Conservation (phyloP, 148 eudicot genomes). For the Polygonum aviculare region DNA sequence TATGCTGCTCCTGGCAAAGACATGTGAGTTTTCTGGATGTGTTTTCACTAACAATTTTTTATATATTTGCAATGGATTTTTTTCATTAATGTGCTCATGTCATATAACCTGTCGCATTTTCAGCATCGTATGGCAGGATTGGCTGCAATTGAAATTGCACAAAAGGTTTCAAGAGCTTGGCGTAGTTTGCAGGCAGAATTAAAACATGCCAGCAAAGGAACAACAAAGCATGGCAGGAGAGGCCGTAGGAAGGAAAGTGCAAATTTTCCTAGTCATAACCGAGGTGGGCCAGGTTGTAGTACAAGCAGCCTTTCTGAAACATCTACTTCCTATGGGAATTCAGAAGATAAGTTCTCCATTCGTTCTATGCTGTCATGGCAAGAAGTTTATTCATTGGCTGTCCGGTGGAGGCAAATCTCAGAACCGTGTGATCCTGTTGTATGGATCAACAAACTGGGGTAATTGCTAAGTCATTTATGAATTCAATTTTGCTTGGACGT, state of each 20-base stretch:
- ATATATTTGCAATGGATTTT: conserved; percentile 7
- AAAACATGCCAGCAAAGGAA: conserved; percentile 59
- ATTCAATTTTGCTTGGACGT: neutral
- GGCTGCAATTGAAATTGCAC: conserved; percentile 98
- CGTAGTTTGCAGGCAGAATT: conserved; percentile 73
- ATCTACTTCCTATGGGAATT: conserved; percentile 37
- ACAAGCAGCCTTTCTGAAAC: conserved; percentile 64
- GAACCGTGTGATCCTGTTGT: conserved; percentile 99
- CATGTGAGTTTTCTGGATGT: neutral
- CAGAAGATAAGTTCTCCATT: conserved; percentile 58
- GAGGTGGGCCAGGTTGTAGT: conserved; percentile 97
- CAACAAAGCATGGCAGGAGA: conserved; percentile 58
- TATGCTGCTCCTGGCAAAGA: neutral
- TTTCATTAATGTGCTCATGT: neutral
- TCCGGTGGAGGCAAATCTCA: conserved; percentile 97
- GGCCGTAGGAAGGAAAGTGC: conserved; percentile 64
- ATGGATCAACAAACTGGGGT: conserved; percentile 97
- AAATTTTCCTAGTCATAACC: conserved; percentile 60
- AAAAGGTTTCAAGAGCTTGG: conserved; percentile 89
- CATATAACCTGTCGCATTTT: conserved; percentile 7
- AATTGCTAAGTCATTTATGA: neutral
- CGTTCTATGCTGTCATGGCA: conserved; percentile 78
- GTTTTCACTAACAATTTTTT: neutral
- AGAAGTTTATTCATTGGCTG: conserved; percentile 80
- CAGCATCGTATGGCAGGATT: conserved; percentile 99